Evolutionary conservation across 139 green algal genomes (phyloP), one percentile per base, ranked within the genome.

Genomic region (Klebsormidium nitens): DNA sequence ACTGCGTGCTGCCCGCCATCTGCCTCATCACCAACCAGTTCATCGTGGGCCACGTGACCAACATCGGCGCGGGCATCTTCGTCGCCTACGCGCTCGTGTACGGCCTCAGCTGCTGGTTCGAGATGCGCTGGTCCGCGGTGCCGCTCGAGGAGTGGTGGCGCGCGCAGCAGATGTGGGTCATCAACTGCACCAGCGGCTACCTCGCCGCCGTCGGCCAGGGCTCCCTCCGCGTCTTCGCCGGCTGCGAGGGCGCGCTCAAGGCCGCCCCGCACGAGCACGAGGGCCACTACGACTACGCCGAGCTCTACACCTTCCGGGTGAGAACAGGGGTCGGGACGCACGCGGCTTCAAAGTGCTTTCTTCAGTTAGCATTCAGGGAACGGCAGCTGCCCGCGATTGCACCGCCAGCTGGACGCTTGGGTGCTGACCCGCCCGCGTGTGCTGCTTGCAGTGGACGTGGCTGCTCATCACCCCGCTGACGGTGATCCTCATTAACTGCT

Each of bases 21-120:
- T 77, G 66, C 35, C 72, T 80, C 3, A 39, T 80, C n/a, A 76
- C 72, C 1, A 77, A 77, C 72, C 28, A 62, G 14, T 80, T 80
- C 72, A 80, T 80, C 55, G 62, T 80, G 52, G 17, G 17, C 28
- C 17, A 31, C 8, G 52, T 50, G 42, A n/a, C n/a, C n/a, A n/a
- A n/a, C n/a, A n/a, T n/a, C n/a, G n/a, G n/a, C n/a, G n/a, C n/a
- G n/a, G n/a, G n/a, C n/a, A n/a, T n/a, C n/a, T n/a, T n/a, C n/a
- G n/a, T n/a, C n/a, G n/a, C n/a, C n/a, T n/a, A n/a, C n/a, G n/a
- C n/a, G n/a, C n/a, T n/a, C n/a, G n/a, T n/a, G n/a, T n/a, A n/a
- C n/a, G n/a, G n/a, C n/a, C n/a, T n/a, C n/a, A n/a, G n/a, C n/a
- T n/a, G n/a, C n/a, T n/a, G n/a, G 44, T 28, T 52, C 17, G 44